These are phyloP conservation scores for Farysia itapuensis DNA, from an alignment of 1,284 basidiomycete genomes.

Conservation along the genomic window DNA sequence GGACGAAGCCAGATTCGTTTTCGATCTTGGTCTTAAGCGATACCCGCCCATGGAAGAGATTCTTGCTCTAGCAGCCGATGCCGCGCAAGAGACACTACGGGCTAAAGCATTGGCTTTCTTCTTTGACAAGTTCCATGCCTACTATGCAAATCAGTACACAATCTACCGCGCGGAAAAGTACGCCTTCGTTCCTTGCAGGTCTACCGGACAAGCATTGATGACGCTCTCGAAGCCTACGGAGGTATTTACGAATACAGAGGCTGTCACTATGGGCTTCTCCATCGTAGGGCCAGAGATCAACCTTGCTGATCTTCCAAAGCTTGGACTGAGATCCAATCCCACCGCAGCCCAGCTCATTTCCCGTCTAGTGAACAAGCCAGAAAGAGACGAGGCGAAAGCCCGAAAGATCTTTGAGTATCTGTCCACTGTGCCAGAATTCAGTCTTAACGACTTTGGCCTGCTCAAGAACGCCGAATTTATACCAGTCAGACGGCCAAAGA, in stretches of 20 bases:
- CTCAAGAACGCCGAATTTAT: conserved; percentile 42
- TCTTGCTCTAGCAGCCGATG: conserved; percentile 31
- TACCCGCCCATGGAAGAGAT: conserved; percentile 73
- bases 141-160: conserved; percentile 43
- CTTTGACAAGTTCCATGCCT: conserved; percentile 41
- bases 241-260: conserved; percentile 75
- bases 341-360: conserved; percentile 69
- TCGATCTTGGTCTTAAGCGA: conserved; percentile 74
- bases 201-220: conserved; percentile 62
- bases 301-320: conserved; percentile 66
- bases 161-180: conserved; percentile 35
- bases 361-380: conserved; percentile 69
- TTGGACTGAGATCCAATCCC: conserved; percentile 77
- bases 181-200: conserved; percentile 72
- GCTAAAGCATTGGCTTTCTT: conserved; percentile 50
- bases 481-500: conserved; percentile 32
- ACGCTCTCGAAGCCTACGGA: conserved; percentile 72
- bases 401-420: conserved; percentile 76
- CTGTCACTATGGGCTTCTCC: conserved; percentile 75
- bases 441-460: conserved; percentile 24
- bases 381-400: conserved; percentile 67
- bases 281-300: conserved; percentile 66
- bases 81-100: conserved; percentile 15
- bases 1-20: conserved; percentile 76
- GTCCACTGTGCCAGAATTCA: conserved; percentile 63